phyloP scores from a whole-genome alignment of 768 basidiomycete species.

The Lactarius evosmus region DNA sequence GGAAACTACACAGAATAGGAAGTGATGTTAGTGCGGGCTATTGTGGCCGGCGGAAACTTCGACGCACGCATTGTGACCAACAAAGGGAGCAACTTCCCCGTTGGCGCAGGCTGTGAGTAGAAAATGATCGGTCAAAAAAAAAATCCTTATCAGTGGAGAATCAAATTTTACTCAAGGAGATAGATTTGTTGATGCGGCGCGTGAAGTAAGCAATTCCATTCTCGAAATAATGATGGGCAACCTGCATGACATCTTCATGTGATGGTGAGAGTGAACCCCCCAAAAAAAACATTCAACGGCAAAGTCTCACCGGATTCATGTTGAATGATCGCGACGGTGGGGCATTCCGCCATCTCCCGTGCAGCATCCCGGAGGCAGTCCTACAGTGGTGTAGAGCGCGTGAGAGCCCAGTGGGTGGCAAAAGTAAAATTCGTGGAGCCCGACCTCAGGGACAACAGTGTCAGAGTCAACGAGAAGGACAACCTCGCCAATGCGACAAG shows the following conservation, averaged over 20 bases:
- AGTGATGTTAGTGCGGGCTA: background rate
- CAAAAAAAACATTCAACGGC: background rate
- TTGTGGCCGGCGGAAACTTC: background rate
- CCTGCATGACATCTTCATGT: slow-evolving; percentile 51
- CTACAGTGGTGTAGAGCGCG: slow-evolving; percentile 15
- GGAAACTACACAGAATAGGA: slow-evolving; percentile 34
- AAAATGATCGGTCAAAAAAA: background rate
- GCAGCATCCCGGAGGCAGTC: slow-evolving; percentile 55
- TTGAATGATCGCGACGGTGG: slow-evolving; percentile 51
- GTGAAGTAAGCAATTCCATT: slow-evolving; percentile 50
- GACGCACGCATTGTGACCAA: slow-evolving; percentile 44
- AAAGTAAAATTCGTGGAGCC: background rate
- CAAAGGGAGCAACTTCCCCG: slow-evolving; percentile 44
- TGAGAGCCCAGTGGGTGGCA: slow-evolving; percentile 14
- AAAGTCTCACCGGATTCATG: slow-evolving; percentile 42
- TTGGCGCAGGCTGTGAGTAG: slow-evolving; percentile 37
- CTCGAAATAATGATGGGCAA: slow-evolving; percentile 52
- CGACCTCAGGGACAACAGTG: slow-evolving; percentile 45
- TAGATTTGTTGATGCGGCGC: slow-evolving; percentile 46
- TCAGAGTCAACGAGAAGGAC: slow-evolving; percentile 51
- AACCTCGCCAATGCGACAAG: slow-evolving; percentile 45
- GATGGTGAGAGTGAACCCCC: slow-evolving; percentile 30
- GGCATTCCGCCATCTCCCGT: slow-evolving; percentile 47
- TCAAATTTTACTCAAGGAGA: slow-evolving; percentile 34
- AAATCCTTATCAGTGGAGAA: background rate